These are phyloP conservation scores for Petasospora rhodanensis DNA, from an alignment of 1,139 yeast genomes.

Conservation along the genomic window DNA sequence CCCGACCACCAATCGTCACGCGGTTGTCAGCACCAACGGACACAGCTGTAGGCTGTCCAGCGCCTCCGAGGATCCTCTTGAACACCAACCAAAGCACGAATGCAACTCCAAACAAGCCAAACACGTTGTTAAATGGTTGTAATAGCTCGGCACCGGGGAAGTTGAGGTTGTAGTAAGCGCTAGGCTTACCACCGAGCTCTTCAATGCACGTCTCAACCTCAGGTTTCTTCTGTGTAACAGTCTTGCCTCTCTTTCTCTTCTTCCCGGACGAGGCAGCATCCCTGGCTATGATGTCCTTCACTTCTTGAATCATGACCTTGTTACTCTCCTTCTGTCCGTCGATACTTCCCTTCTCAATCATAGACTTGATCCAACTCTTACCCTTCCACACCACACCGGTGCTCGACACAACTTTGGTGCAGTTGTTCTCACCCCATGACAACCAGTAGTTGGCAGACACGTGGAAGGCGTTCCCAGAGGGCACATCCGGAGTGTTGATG, in stretches of 20 bases:
- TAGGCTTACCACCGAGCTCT: too few species aligned
- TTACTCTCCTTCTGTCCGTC: constrained; percentile 83
- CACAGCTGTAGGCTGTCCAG: neutral
- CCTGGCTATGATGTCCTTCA: constrained; percentile 40
- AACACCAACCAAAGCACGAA: constrained; percentile 1
- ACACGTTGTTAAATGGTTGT: constrained; percentile 4
- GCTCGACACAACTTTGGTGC: constrained; percentile 57
- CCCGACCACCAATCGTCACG: constrained; percentile 37
- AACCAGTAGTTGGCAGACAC: constrained; percentile 64
- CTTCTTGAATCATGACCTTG: constrained; percentile 52
- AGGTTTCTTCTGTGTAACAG: constrained; percentile 7
- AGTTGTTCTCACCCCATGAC: constrained; percentile 73
- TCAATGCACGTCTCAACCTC: too few species aligned
- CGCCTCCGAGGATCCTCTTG: neutral
- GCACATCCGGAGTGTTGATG: constrained; percentile 90
- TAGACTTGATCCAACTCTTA: constrained; percentile 88
- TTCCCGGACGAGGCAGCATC: constrained; percentile 24
- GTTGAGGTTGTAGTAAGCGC: too few species aligned
- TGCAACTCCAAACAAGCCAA: constrained; percentile 1
- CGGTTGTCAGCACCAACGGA: constrained; percentile 22
- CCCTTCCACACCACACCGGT: constrained; percentile 86
- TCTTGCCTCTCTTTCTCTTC: constrained; percentile 23
- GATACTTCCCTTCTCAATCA: constrained; percentile 86
- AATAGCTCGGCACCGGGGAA: too few species aligned
- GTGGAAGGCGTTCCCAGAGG: constrained; percentile 80